Evolutionary conservation across 192 early-diverging fungal genomes (phyloP).

Genomic region (Haplosporangium gracile): DNA sequence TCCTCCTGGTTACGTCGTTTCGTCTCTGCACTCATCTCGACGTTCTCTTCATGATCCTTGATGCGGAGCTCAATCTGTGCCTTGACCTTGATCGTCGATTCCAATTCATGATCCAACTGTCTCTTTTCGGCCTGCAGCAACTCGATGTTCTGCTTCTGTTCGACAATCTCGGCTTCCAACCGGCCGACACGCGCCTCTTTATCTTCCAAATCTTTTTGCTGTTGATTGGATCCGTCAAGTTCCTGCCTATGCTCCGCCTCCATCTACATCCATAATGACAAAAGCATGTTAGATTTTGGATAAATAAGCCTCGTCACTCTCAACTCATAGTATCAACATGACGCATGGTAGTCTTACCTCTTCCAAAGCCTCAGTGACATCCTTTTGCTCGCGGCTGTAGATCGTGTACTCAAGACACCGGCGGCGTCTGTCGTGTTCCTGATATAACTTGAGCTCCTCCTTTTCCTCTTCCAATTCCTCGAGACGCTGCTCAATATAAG

Average conservation of each 20-base stretch:
- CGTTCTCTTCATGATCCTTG: conserved; percentile 82
- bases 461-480: conserved; percentile 94
- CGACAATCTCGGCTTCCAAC: conserved; percentile 70
- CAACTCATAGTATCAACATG: neutral
- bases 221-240: conserved; percentile 66
- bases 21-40: conserved; percentile 36
- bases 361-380: conserved; percentile 83
- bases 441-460: conserved; percentile 91
- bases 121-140: conserved; percentile 75
- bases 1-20: conserved; percentile 48
- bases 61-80: conserved; percentile 85
- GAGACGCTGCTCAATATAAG: conserved; percentile 90
- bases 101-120: conserved; percentile 78
- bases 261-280: conserved; percentile 39
- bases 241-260: conserved; percentile 48
- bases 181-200: conserved; percentile 63
- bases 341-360: conserved; percentile 49
- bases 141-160: conserved; percentile 74
- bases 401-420: conserved; percentile 95
- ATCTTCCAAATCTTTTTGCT: conserved; percentile 68
- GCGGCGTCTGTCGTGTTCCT: conserved; percentile 86
- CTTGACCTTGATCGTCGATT: conserved; percentile 81
- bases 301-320: neutral
- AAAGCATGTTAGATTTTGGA: conserved; percentile 1
- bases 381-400: conserved; percentile 88